Conservation (phyloP, 768 basidiomycete genomes). For the Tulasnella sp. region DNA sequence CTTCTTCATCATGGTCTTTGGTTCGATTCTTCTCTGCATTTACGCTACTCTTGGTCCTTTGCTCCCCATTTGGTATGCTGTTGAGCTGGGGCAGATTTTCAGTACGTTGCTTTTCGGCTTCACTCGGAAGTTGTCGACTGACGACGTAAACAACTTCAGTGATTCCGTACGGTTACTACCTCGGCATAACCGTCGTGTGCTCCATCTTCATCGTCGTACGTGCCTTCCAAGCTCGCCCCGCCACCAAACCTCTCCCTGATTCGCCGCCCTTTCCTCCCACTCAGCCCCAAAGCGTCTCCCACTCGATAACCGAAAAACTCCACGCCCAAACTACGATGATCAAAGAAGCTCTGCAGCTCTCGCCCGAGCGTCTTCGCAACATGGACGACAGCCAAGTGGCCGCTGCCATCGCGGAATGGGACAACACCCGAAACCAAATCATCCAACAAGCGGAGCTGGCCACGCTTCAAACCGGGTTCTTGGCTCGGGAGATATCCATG, state of each 20-base stretch:
- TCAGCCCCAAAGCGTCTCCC: slow-evolving; percentile 13
- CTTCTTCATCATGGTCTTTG: slow-evolving; percentile 26
- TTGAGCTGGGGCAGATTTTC: slow-evolving; percentile 8
- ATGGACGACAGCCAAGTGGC: slow-evolving; percentile 16
- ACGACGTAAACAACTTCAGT: neutral
- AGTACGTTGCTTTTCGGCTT: neutral
- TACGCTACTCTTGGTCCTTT: slow-evolving; percentile 19
- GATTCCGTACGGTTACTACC: slow-evolving; percentile 20
- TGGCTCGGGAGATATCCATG: slow-evolving; percentile 20
- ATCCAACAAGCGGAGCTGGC: neutral
- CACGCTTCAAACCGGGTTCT: neutral
- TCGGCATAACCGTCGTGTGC: slow-evolving; percentile 1
- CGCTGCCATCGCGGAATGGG: slow-evolving; percentile 6
- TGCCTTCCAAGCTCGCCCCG: neutral
- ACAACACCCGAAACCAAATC: neutral
- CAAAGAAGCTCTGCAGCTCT: neutral
- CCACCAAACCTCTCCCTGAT: neutral
- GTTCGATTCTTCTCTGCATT: slow-evolving; percentile 13
- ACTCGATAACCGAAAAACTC: slow-evolving; percentile 2
- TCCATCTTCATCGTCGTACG: slow-evolving; percentile 12
- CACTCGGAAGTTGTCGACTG: neutral
- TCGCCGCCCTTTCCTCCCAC: too few relatives aligned
- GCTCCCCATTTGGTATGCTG: slow-evolving; percentile 12
- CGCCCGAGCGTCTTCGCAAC: neutral
- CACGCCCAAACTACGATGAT: neutral